These are phyloP conservation scores for Neopestalotiopsis sp. DNA, from an alignment of 2,329 filamentous ascomycete genomes.

Conservation along the genomic window DNA sequence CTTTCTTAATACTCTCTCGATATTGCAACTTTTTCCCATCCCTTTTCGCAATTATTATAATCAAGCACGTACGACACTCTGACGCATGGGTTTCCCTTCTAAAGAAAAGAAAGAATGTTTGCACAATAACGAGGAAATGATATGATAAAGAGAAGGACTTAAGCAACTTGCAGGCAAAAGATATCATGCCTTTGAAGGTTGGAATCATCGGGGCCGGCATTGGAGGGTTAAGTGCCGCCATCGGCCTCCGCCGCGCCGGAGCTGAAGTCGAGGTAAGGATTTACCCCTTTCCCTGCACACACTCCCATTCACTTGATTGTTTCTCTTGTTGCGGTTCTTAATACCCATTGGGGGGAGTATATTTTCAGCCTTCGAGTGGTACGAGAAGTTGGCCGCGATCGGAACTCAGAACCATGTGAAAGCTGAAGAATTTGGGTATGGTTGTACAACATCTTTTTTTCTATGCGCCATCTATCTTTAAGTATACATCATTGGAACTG, in stretches of 20 bases:
- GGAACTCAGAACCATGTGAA: not conserved
- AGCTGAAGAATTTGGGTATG: not conserved
- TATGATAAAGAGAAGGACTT: not conserved
- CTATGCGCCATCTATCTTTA: no score
- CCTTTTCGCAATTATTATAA: no score
- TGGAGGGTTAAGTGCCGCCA: slow-evolving; percentile 21
- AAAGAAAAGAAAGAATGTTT: no score
- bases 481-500: no score
- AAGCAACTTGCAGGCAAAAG: not conserved
- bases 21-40: no score
- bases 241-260: slow-evolving; percentile 22
- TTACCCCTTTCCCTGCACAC: not conserved
- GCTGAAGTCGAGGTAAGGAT: slow-evolving; percentile 19
- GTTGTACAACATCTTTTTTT: no score
- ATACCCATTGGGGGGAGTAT: not conserved
- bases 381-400: not conserved
- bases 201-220: slow-evolving; percentile 23
- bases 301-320: not conserved
- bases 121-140: not conserved
- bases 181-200: slow-evolving; percentile 19
- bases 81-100: no score
- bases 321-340: no score
- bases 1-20: no score
- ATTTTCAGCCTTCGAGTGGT: not conserved
- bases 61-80: no score